Base-by-base conservation (phyloP, 345 rosid genomes). In the Euclidium syriacum region DNA sequence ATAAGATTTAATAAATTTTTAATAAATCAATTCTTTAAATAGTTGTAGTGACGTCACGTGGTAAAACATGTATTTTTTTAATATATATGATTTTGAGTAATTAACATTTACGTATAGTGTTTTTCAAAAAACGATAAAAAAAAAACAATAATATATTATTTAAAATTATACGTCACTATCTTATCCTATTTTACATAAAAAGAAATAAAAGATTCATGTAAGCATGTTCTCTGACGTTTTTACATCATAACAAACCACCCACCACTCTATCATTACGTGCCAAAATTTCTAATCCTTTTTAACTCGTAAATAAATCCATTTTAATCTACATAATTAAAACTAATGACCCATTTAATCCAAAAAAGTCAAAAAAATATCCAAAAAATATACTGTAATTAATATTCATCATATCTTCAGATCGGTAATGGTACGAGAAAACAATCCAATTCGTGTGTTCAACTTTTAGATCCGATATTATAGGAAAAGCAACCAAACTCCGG, bases 381-480 rank as follows among this genome's bases (percentile, higher is more conserved):
- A 26, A 69, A 52, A 17, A 25, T 16, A 35, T 9, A 42, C 0
- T 10, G 41, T 20, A 40, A 41, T 29, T 33, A 54, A 22, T 48
- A 10, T 15, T 29, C 25, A 60, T 17, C 70, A 27, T 27, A 22
- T 65, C 32, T 35, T 25, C 6, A n/a, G 15, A 18, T 51, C 14
- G 29, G 58, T 26, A 8, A 51, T 29, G 52, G 30, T 43, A 58
- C 48, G 27, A 22, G 54, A 74, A 64, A 24, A 42, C 32, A 48
- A 71, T 58, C 44, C n/a, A n/a, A n/a, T n/a, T n/a, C n/a, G n/a
- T 56, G 44, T 6, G 29, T 17, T 1, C 2, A 3, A 1, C 5
- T 41, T 38, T 18, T 32, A 76, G 88, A 84, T 84, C 81, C 78
- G 58, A 59, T 65, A 56, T 58, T 19, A 14, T 7, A 44, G 51